Conservation (phyloP, 2,329 filamentous ascomycete genomes). For the Harringtonia lauricola region DNA sequence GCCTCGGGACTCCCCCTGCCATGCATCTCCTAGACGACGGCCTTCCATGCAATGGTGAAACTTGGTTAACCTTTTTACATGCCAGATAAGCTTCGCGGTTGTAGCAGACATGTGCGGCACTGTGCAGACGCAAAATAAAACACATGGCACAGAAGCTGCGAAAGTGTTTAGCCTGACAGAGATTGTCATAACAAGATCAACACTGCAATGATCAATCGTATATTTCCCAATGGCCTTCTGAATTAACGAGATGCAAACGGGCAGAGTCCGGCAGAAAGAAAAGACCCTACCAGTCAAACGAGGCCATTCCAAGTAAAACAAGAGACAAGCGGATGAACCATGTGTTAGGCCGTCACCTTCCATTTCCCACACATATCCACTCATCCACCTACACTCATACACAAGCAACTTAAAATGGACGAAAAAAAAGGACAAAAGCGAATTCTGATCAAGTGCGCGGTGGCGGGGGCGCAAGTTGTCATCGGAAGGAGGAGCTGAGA, state of each 20-base stretch:
- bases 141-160: no score
- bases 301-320: conserved; percentile 6
- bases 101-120: no score
- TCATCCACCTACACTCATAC: conserved; percentile 3
- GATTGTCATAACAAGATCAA: no score
- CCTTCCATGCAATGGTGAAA: no score
- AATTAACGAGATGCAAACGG: conserved; percentile 6
- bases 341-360: not conserved
- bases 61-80: no score
- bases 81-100: no score
- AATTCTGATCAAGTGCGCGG: not conserved
- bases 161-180: no score
- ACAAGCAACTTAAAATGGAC: conserved; percentile 2
- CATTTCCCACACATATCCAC: conserved; percentile 2
- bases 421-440: conserved; percentile 2
- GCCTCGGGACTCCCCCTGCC: no score
- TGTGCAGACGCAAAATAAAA: no score
- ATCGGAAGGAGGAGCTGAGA: not conserved
- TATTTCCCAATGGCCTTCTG: conserved; percentile 7
- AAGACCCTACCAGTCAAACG: conserved; percentile 1
- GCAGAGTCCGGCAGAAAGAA: not conserved
- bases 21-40: no score
- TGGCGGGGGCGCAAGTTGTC: not conserved
- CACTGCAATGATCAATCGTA: conserved; percentile 3
- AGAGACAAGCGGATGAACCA: conserved; percentile 1